Evolutionary conservation across 2,329 filamentous ascomycete species (phyloP).

Genomic region (Pseudocercospora crystallina): DNA sequence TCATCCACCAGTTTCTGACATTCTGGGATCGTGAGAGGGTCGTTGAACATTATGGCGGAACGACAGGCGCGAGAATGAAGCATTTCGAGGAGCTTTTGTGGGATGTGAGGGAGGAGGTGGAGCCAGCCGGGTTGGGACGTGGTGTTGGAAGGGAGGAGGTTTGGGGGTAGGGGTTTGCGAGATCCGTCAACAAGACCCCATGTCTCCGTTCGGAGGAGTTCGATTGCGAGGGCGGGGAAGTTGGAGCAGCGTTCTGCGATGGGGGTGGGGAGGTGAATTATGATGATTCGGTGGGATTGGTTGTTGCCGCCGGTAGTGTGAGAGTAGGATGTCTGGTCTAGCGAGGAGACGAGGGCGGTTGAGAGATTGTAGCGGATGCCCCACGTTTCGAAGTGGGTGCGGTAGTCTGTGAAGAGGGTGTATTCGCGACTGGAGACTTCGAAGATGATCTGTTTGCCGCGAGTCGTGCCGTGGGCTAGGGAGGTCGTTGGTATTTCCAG

Average conservation of each 20-base stretch:
- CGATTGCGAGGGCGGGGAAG: constrained; percentile 70
- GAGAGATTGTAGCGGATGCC: constrained; percentile 65
- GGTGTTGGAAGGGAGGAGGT: not conserved
- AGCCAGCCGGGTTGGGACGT: constrained; percentile 12
- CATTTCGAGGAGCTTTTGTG: constrained; percentile 61
- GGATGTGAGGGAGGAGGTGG: constrained; percentile 16
- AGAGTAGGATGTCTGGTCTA: constrained; percentile 5
- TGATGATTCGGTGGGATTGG: constrained; percentile 28
- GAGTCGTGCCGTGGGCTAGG: constrained; percentile 16
- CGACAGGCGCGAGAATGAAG: constrained; percentile 74
- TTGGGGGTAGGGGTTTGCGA: constrained; percentile 5
- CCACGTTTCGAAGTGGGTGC: constrained; percentile 66
- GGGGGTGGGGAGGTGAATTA: constrained; percentile 64
- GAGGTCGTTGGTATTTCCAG: constrained; percentile 4
- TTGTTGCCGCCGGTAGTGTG: not conserved
- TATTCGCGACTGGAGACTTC: constrained; percentile 63
- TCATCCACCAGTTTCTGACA: constrained; percentile 59
- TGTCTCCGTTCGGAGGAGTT: constrained; percentile 71
- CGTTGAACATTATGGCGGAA: constrained; percentile 86
- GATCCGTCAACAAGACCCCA: constrained; percentile 61
- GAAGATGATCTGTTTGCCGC: constrained; percentile 61
- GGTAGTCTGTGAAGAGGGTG: constrained; percentile 56
- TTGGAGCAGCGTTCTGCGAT: constrained; percentile 74
- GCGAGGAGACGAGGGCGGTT: not conserved
- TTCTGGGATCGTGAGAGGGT: constrained; percentile 58